Evolutionary conservation across 176 grass and related monocot genomes (phyloP), one percentile per base, ranked within the genome.

Genomic region (Zizania latifolia): DNA sequence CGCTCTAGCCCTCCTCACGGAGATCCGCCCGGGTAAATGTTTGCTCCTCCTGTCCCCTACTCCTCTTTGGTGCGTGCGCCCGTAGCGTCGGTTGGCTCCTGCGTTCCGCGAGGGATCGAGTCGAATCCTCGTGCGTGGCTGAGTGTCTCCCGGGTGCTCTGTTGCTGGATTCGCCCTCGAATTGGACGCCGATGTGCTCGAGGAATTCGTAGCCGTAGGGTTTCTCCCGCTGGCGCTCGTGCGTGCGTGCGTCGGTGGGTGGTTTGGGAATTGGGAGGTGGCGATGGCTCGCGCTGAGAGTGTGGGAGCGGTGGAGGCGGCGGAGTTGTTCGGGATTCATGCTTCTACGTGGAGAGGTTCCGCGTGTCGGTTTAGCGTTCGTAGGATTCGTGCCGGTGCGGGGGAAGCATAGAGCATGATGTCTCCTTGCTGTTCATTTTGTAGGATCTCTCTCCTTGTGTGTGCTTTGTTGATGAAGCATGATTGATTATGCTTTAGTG

Each of bases 11-110:
- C 19, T 26, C 40, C 28, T 10, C 61, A 14, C 10, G 34, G 62
- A 78, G 76, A 78, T 68, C 76, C 48, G 19, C 8, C 35, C 62
- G 1, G 76, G 76, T 78, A 78, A 78, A 15, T 39, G 34, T 36
- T 26, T 31, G 30, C 63, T 24, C 36, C 33, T 15, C 38, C 4
- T 2, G 24, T 9, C 68, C 12, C 21, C 12, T n/a, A n/a, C n/a
- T n/a, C n/a, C n/a, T n/a, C n/a, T n/a, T 24, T 27, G 51, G 33
- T 59, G 39, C 40, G 12, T 2, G 10, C 13, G 41, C 48, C 54
- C 24, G 11, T 36, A 16, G 29, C 1, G 11, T 10, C 59, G 45
- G 65, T 78, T 26, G 23, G 33, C 11, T 54, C 27, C 8, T 14
- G 16, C 10, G 33, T 27, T 23, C 10, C 24, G 10, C 22, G 74